These are phyloP conservation scores for Fusarium xylarioides DNA, from an alignment of 2,329 filamentous ascomycete genomes.

Conservation along the genomic window DNA sequence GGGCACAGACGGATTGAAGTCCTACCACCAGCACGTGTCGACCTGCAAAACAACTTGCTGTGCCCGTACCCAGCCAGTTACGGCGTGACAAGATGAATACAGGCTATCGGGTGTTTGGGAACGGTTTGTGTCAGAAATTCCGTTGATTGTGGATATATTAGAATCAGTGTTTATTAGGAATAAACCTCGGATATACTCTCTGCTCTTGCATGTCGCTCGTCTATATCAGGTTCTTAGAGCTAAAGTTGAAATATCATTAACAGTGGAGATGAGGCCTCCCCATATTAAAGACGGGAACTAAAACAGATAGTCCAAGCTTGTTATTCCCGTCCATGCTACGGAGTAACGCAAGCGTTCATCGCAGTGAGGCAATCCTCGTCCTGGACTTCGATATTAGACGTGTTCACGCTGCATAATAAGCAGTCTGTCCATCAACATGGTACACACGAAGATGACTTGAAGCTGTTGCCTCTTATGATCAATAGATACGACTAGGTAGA, in stretches of 20 bases:
- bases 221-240: background rate
- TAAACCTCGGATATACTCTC: background rate
- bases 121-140: background rate
- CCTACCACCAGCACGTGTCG: no score
- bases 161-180: accelerated
- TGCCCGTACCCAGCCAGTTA: background rate
- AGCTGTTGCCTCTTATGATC: background rate
- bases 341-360: background rate
- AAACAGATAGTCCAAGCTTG: background rate
- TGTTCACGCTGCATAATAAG: background rate
- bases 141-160: background rate
- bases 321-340: background rate
- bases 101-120: background rate
- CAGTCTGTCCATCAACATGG: background rate
- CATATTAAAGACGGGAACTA: background rate
- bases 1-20: no score
- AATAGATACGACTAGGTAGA: background rate
- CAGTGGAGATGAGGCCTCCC: background rate
- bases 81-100: background rate
- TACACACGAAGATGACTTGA: background rate
- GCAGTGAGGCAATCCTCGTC: background rate
- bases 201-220: background rate
- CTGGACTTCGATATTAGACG: background rate
- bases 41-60: background rate
- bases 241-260: background rate